Evolutionary conservation across 768 basidiomycete species (phyloP), one percentile per base, ranked within the genome.

Genomic region (Dacryopinax primogenitus): DNA sequence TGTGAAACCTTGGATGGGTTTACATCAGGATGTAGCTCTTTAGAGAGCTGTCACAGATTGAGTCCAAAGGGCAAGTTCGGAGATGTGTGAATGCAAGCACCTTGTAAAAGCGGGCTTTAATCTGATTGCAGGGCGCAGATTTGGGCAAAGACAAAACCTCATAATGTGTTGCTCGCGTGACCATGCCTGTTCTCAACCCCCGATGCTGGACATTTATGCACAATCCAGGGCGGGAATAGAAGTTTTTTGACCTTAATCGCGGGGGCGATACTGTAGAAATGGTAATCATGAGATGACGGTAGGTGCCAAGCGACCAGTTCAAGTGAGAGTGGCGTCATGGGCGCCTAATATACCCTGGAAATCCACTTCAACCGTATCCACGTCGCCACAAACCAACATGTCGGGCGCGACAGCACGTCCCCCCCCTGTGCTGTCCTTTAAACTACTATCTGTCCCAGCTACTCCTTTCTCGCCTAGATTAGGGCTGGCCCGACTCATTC

Each of bases 41-140:
- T 69, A 23, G 67, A 67, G 18, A 69, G 64, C 68, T 69, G 18
- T 30, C 39, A 26, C 12, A 30, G 23, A 18, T 18, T 15, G 6
- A 18, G 41, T 18, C 4, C 23, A 18, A 44, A 23, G 18, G 4
- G 18, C 16, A 44, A 18, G 18, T 18, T 6, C 23, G 4, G 51
- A 26, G 26, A 23, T 7, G 18, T 9, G 32, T 9, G 13, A 3
- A 23, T 26, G 11, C 16, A 34, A 33, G 11, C 9, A 67, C 68
- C 68, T 69, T 69, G 45, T 69, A 69, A 58, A 65, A 69, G 4
- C 61, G 36, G 13, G 67, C 51, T 41, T 69, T 69, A 16, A 69
- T 67, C 51, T 69, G 62, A 18, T 61, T 64, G 33, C 61, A 62
- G 34, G 51, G 64, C n/a, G 68, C 68, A 23, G 32, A 61, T 26